Evolutionary conservation across 2,329 filamentous ascomycete genomes (phyloP), one percentile per base, ranked within the genome.

Genomic region (Ophiostoma populinum): DNA sequence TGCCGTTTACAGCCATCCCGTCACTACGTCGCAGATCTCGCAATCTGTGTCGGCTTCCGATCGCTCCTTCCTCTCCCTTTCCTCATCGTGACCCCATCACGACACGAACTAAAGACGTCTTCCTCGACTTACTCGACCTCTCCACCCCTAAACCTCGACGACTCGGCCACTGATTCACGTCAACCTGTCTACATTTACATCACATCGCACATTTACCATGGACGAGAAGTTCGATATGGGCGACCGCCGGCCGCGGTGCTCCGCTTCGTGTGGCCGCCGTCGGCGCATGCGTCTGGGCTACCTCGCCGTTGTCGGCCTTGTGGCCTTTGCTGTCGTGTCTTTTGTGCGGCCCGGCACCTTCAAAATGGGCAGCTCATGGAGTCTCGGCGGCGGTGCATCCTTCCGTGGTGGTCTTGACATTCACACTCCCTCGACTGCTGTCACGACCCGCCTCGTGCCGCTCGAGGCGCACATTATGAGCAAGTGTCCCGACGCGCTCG

Each of bases 391-490:
- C n/a, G n/a, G n/a, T n/a, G n/a, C n/a, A n/a, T n/a, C n/a, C n/a
- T n/a, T n/a, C n/a, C n/a, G n/a, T n/a, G n/a, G n/a, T n/a, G n/a
- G n/a, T n/a, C n/a, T n/a, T n/a, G n/a, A n/a, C n/a, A n/a, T n/a
- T n/a, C n/a, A n/a, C n/a, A n/a, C n/a, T n/a, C n/a, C n/a, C n/a
- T n/a, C n/a, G n/a, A n/a, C n/a, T n/a, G n/a, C n/a, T n/a, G 7
- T 7, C n/a, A 32, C 30, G 7, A 12, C 30, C 7, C 42, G 41
- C 29, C 56, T 63, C 39, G 78, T 95, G 5, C 80, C 83, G 4
- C 58, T 98, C 2, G 90, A 98, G 54, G 81, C 83, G 37, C 87
- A 95, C 54, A 90, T 95, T 47, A 98, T 95, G 77, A 81, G 75
- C 58, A 94, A 95, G 64, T 98, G 90, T 49, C 86, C 87, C 0